These are phyloP conservation scores for Xylaria telfairii DNA, from an alignment of 495 filamentous ascomycete species.

Conservation along the genomic window DNA sequence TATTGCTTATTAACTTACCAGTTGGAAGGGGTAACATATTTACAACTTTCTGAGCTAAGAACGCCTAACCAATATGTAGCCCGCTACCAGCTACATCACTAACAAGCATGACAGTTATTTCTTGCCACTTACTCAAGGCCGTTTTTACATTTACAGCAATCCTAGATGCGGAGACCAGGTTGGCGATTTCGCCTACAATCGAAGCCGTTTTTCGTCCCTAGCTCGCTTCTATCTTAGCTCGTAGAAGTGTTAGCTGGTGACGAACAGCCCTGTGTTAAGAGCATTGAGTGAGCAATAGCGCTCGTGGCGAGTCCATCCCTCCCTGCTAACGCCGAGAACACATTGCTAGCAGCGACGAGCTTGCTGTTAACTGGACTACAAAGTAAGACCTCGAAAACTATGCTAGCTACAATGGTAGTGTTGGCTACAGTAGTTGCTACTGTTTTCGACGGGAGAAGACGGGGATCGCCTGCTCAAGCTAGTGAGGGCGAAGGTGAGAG, in stretches of 20 bases:
- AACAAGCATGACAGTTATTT: too few species aligned
- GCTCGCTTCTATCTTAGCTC: background rate
- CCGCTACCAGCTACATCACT: too few species aligned
- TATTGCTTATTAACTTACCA: too few species aligned
- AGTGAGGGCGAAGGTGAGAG: too few species aligned
- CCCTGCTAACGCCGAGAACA: background rate
- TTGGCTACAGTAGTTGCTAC: background rate
- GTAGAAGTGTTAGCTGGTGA: background rate
- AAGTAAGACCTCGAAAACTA: background rate
- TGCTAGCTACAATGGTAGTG: background rate
- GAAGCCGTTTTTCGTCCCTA: background rate
- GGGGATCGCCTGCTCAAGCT: too few species aligned
- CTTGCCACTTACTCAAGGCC: too few species aligned
- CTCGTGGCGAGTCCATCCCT: background rate
- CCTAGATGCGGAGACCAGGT: background rate
- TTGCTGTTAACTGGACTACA: background rate
- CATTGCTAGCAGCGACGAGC: background rate
- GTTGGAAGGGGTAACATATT: too few species aligned
- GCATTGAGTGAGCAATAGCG: background rate
- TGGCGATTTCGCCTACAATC: background rate
- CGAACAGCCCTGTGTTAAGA: background rate
- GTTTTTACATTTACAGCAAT: too few species aligned
- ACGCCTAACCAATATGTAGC: too few species aligned
- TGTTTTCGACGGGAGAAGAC: background rate
- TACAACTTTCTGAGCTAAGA: too few species aligned